A percentile compares a stretch with the other conserved stretches of the same genome.
Conservation (phyloP, 164 flowering plant species). For the Chloranthus sessilifolius region DNA sequence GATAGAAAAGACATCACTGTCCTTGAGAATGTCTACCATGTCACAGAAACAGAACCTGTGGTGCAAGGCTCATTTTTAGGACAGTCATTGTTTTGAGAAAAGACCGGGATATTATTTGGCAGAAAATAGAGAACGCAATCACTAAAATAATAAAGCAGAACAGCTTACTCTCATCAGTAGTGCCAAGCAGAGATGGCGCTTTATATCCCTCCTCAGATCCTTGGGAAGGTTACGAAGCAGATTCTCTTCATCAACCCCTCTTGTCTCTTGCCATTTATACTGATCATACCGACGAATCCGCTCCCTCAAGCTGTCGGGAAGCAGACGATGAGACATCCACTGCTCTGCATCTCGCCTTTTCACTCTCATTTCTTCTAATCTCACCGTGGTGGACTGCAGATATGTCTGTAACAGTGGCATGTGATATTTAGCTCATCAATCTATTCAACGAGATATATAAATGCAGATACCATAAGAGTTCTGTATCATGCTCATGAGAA, state of each 20-base stretch:
- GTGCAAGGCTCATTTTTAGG: no score
- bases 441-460: no score
- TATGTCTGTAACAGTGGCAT: slow-evolving; percentile 37
- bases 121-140: not conserved
- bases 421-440: not conserved
- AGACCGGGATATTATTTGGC: no score
- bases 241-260: slow-evolving; percentile 64
- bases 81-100: no score
- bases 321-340: slow-evolving; percentile 68
- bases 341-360: slow-evolving; percentile 66
- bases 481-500: no score
- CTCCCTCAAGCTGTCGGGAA: slow-evolving; percentile 50
- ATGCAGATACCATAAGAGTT: no score
- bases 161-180: slow-evolving; percentile 49
- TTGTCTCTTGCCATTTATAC: slow-evolving; percentile 61
- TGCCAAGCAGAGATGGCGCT: slow-evolving; percentile 56
- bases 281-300: slow-evolving; percentile 58
- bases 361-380: slow-evolving; percentile 65
- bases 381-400: slow-evolving; percentile 53
- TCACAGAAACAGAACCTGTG: no score
- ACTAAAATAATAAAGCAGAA: slow-evolving; percentile 1
- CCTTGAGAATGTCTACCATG: no score
- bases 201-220: slow-evolving; percentile 64
- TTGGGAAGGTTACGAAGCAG: slow-evolving; percentile 48
- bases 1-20: no score